These are phyloP conservation scores for Guadua angustifolia DNA, from an alignment of 176 grass and related monocot species.

Conservation along the genomic window DNA sequence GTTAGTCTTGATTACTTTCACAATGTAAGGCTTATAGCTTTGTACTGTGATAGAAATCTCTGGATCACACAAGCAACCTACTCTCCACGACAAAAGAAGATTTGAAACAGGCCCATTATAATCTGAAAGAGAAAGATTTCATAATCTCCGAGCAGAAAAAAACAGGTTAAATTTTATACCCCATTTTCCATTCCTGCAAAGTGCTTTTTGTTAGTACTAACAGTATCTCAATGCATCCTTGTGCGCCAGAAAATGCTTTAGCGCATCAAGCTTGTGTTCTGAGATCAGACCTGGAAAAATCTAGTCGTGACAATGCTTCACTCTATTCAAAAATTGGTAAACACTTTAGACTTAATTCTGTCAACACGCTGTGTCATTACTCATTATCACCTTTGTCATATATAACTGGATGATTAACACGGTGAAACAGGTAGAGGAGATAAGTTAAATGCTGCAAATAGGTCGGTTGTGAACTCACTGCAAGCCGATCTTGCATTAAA, in stretches of 20 bases:
- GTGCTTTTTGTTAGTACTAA: background rate
- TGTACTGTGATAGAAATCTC: conserved; percentile 65
- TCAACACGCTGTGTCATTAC: background rate
- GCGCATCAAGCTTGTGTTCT: conserved; percentile 91
- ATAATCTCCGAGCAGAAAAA: conserved; percentile 93
- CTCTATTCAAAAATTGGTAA: conserved; percentile 91
- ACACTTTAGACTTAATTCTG: conserved; percentile 8
- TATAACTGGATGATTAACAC: conserved; percentile 2
- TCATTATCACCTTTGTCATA: background rate
- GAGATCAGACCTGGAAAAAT: conserved; percentile 87
- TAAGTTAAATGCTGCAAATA: conserved; percentile 73
- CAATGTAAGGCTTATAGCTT: background rate
- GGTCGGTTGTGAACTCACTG: conserved; percentile 79
- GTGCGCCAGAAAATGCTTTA: conserved; percentile 87
- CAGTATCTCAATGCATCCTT: conserved; percentile 10
- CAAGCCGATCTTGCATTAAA: conserved; percentile 75
- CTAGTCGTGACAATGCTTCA: conserved; percentile 73
- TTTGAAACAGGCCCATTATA: conserved; percentile 80
- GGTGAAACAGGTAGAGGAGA: conserved; percentile 71
- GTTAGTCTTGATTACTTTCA: background rate
- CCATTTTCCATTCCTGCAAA: background rate
- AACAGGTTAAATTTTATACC: conserved; percentile 60
- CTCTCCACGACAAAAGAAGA: conserved; percentile 80
- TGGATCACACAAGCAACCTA: conserved; percentile 83
- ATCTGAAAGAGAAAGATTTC: conserved; percentile 84